A percentile compares a stretch with the other conserved stretches of the same genome.
Evolutionary conservation across 805 yeast species (phyloP).

Genomic region (Candida pseudoglaebosa): DNA sequence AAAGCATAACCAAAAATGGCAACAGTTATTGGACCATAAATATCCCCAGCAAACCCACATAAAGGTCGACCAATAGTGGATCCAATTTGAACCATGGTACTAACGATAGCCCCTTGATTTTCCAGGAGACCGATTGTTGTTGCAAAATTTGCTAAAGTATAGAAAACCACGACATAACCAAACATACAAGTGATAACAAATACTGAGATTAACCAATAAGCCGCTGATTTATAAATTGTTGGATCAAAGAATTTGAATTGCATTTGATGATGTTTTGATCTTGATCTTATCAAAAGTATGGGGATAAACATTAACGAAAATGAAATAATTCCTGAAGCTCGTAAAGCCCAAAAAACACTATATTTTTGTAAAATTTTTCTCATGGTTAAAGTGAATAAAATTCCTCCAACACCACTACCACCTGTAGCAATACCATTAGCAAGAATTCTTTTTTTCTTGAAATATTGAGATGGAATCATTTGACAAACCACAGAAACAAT

Average conservation of each 20-base stretch:
- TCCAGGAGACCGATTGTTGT: slow-evolving; percentile 52
- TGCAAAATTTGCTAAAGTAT: slow-evolving; percentile 56
- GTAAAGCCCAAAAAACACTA: slow-evolving; percentile 35
- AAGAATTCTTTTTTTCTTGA: slow-evolving; percentile 47
- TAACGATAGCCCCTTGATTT: slow-evolving; percentile 50
- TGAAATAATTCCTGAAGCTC: slow-evolving; percentile 40
- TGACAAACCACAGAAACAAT: slow-evolving; percentile 53
- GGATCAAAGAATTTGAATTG: slow-evolving; percentile 35
- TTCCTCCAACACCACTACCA: slow-evolving; percentile 52
- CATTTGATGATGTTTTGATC: slow-evolving; percentile 16
- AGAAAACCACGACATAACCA: slow-evolving; percentile 58
- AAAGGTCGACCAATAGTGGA: slow-evolving; percentile 51
- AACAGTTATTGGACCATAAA: slow-evolving; percentile 48
- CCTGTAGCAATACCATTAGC: slow-evolving; percentile 45
- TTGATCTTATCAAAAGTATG: slow-evolving; percentile 11
- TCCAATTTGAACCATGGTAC: slow-evolving; percentile 58
- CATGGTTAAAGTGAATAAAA: slow-evolving; percentile 45
- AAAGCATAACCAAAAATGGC: slow-evolving; percentile 21
- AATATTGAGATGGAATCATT: slow-evolving; percentile 42
- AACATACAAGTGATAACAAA: slow-evolving; percentile 47
- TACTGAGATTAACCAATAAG: slow-evolving; percentile 36
- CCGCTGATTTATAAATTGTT: slow-evolving; percentile 32
- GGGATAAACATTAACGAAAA: slow-evolving; percentile 20
- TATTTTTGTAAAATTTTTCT: slow-evolving; percentile 35
- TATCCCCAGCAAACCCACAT: slow-evolving; percentile 48